Percentiles rank a stretch among this genome's conserved stretches.
Evolutionary conservation across 108 stramenopile species (phyloP).

Genomic region (Conticribra weissflogii): DNA sequence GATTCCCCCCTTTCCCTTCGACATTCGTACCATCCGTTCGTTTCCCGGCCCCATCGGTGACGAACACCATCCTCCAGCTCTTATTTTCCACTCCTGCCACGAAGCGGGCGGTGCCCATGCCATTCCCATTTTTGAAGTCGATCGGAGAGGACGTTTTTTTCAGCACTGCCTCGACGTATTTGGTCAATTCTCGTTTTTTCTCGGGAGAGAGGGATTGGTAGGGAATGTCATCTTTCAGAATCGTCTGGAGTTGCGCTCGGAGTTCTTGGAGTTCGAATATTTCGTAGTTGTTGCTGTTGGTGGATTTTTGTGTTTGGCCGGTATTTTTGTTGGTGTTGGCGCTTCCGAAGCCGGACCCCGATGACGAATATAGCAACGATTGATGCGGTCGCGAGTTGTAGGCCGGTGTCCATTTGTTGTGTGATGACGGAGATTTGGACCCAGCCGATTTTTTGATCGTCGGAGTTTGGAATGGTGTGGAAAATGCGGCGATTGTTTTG

Average conservation of each 20-base stretch:
- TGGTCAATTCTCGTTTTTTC: constrained; percentile 57
- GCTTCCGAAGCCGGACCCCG: constrained; percentile 40
- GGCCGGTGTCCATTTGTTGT: no score
- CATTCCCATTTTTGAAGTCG: constrained; percentile 33
- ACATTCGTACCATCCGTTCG: no score
- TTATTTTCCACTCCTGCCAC: constrained; percentile 47
- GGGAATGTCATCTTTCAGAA: constrained; percentile 48
- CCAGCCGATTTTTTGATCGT: no score
- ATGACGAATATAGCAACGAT: constrained; percentile 4
- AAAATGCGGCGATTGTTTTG: no score
- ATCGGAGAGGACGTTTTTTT: constrained; percentile 46
- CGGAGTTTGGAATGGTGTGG: no score
- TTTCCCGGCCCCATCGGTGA: constrained; percentile 44
- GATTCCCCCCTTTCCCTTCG: neutral
- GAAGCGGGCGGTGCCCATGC: constrained; percentile 43
- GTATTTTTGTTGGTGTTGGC: constrained; percentile 15
- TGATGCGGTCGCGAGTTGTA: no score
- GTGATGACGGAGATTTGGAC: no score
- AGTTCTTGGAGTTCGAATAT: constrained; percentile 83
- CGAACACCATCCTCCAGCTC: constrained; percentile 69
- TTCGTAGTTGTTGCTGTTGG: constrained; percentile 20
- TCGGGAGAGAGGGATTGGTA: constrained; percentile 42
- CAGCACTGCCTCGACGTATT: constrained; percentile 56
- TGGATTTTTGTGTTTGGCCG: neutral
- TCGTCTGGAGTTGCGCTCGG: constrained; percentile 62